Conservation (phyloP, 441 rosid genomes). For the Rhodomyrtus psidioides region DNA sequence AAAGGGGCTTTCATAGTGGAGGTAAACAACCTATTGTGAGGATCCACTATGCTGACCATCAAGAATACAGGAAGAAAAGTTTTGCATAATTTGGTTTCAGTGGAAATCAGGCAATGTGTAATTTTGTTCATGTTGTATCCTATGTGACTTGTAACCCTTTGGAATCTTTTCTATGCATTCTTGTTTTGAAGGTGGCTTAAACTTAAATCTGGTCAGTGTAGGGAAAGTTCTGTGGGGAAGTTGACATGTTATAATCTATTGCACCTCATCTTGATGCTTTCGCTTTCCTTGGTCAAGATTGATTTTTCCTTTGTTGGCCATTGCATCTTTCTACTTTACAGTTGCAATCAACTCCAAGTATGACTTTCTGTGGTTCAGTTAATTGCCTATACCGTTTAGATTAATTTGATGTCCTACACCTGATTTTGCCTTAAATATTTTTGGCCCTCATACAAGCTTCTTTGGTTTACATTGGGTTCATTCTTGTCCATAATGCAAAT, state of each 20-base stretch:
- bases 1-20: not conserved
- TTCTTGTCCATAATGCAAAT: not conserved
- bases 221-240: not conserved
- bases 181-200: not conserved
- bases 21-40: not conserved
- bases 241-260: not conserved
- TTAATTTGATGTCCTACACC: not conserved
- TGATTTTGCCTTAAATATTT: not conserved
- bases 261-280: not conserved
- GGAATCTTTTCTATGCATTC: not conserved
- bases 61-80: not conserved
- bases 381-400: not conserved
- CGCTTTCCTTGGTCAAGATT: not conserved
- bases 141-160: not conserved
- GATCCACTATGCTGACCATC: not conserved
- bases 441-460: fast-evolving
- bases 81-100: not conserved
- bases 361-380: not conserved
- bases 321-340: not conserved
- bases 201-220: not conserved
- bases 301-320: not conserved
- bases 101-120: not conserved
- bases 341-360: not conserved
- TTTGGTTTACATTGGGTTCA: not conserved
- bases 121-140: not conserved